Conservation (phyloP, 2,329 filamentous ascomycete genomes). For the Colletotrichum destructivum region DNA sequence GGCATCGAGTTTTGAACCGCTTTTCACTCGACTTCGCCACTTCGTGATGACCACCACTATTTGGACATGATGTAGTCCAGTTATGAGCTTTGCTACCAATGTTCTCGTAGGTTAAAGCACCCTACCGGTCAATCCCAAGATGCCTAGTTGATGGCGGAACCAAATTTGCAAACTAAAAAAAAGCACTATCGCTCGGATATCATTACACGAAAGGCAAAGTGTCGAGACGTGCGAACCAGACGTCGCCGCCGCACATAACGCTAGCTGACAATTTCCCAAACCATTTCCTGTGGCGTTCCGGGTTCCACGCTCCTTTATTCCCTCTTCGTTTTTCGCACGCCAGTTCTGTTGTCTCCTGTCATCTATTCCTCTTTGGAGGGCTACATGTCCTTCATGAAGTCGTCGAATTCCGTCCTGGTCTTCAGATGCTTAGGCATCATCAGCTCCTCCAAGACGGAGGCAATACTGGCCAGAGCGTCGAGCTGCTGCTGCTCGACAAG, state of each 20-base stretch:
- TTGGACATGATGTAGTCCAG: no score
- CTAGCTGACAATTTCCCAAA: background rate
- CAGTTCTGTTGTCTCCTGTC: background rate
- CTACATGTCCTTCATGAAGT: conserved; percentile 31
- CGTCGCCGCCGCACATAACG: background rate
- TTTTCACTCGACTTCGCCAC: background rate
- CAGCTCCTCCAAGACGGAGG: conserved; percentile 24
- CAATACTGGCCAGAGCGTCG: conserved; percentile 27
- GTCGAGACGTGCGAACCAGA: background rate
- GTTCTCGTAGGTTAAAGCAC: no score
- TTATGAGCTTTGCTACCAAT: no score
- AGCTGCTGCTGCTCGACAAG: conserved; percentile 34
- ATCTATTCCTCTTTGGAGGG: no score
- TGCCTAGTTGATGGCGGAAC: background rate
- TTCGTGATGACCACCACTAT: background rate
- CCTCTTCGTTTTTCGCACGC: background rate
- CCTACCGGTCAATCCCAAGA: background rate
- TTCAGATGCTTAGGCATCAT: conserved; percentile 42
- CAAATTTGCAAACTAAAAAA: background rate
- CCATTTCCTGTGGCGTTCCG: background rate
- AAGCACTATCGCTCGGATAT: background rate
- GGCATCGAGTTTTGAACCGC: background rate
- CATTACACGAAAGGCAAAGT: background rate
- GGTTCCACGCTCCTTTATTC: background rate
- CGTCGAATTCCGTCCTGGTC: conserved; percentile 19